Base-by-base conservation (phyloP, 495 filamentous ascomycete species). In the Penicillium bialowiezense region DNA sequence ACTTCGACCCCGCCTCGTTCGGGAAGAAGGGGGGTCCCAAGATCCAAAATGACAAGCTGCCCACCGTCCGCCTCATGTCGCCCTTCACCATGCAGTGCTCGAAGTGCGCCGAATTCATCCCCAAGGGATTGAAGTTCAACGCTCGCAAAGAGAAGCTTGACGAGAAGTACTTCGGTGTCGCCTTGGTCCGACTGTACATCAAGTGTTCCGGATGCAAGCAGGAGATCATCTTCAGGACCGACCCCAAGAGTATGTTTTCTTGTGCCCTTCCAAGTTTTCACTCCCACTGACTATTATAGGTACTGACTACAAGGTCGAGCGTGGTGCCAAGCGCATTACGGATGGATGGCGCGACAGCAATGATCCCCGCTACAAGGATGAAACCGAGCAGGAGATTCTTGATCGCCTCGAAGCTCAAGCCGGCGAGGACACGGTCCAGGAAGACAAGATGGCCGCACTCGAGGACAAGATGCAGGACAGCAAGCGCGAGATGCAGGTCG, bases 101-200 rank as follows among this genome's bases (percentile, higher is more conserved):
- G 14, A 74, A 82, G 43, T 97, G 92, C 68, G 92, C 90, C 62
- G 91, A 97, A 74, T 97, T 89, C 77, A 97, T 98, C 64, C 96
- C 97, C 76, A 89, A 89, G 55, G 92, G 92, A 1, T 85, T 91
- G 40, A 97, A 97, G 60, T 97, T 96, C 79, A 98, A 97, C 69
- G 91, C 93, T 2, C 84, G 90, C 41, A 99, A 99, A 56, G 90
- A 97, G 60, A 95, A 87, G 7, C 89, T 88, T 5, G 90, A 93
- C 33, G 91, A 97, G 61, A 88, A 86, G 54, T 99, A 99, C 73
- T 82, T 92, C 50, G 74, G 74, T 44, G 96, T 99, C 51, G 80
- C 87, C 51, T 91, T 97, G 45, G 93, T 85, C 75, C 82, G 92
- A 1, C 96, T 97, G 76, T 95, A 92, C 68, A 98, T 98, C 59